Percentiles rank a stretch among this genome's conserved stretches.
These are phyloP conservation scores for Thermochaetoides dissita DNA, from an alignment of 2,329 filamentous ascomycete genomes.

Conservation along the genomic window DNA sequence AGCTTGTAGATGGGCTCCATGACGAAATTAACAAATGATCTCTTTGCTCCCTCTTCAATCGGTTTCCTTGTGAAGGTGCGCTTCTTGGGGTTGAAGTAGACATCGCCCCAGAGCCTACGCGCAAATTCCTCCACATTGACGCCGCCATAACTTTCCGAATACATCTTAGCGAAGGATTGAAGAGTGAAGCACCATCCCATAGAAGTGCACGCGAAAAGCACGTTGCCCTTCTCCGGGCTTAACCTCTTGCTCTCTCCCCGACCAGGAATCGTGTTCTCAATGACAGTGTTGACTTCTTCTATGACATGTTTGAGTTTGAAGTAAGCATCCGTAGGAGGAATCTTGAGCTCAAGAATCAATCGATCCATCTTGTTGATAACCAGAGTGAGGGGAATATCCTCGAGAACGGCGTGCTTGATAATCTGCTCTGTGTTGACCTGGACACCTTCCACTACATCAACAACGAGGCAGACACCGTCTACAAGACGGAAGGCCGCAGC, in stretches of 20 bases:
- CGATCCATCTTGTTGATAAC: slow-evolving; percentile 97
- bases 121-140: slow-evolving; percentile 76
- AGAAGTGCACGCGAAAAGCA: slow-evolving; percentile 84
- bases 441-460: slow-evolving; percentile 98
- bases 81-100: slow-evolving; percentile 86
- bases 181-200: slow-evolving; percentile 97
- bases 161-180: slow-evolving; percentile 91
- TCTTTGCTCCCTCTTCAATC: slow-evolving; percentile 62
- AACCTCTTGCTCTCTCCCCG: slow-evolving; percentile 65
- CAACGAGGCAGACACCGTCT: slow-evolving; percentile 83
- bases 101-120: slow-evolving; percentile 80
- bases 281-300: slow-evolving; percentile 92
- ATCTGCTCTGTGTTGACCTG: slow-evolving; percentile 95
- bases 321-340: slow-evolving; percentile 90
- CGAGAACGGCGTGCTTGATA: slow-evolving; percentile 85
- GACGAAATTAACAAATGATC: slow-evolving; percentile 88
- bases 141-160: slow-evolving; percentile 72
- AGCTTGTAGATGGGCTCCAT: slow-evolving; percentile 97
- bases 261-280: slow-evolving; percentile 74
- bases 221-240: slow-evolving; percentile 93
- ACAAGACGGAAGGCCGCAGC: slow-evolving; percentile 74
- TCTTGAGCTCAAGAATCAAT: slow-evolving; percentile 81
- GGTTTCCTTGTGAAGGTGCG: slow-evolving; percentile 84
- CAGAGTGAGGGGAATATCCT: slow-evolving; percentile 76
- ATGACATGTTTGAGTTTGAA: slow-evolving; percentile 99